Evolutionary conservation across 352 stramenopile genomes (phyloP).

Genomic region (Phytopythium oedochilum): DNA sequence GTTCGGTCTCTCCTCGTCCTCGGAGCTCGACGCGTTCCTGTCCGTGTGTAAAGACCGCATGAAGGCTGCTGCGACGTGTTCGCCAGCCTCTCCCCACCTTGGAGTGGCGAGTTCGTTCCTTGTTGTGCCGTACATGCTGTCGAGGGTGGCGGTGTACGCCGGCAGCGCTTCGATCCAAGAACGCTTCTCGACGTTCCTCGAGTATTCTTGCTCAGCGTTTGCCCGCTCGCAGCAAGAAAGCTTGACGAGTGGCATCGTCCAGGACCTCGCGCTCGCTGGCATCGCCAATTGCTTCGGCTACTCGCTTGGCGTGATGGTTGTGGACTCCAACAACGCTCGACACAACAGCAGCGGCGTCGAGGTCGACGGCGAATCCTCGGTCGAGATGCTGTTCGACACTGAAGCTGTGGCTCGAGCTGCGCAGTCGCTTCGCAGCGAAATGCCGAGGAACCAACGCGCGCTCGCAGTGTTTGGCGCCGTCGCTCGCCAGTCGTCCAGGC

Average conservation of each 20-base stretch:
- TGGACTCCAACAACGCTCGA: neutral
- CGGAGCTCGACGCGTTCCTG: constrained; percentile 26
- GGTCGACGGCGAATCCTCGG: neutral
- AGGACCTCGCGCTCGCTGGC: neutral
- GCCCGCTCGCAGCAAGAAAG: neutral
- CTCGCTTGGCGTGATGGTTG: neutral
- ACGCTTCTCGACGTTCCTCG: neutral
- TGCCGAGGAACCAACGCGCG: neutral
- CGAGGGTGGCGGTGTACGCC: constrained; percentile 13
- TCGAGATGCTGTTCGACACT: neutral
- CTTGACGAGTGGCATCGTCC: neutral
- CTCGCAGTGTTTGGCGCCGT: constrained; percentile 22
- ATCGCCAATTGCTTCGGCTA: neutral
- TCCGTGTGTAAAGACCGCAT: constrained; percentile 20
- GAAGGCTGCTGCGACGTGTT: neutral
- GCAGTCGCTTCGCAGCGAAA: neutral
- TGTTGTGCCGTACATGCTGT: constrained; percentile 16
- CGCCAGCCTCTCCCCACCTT: neutral
- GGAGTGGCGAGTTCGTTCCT: constrained; percentile 3
- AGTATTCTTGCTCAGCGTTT: neutral
- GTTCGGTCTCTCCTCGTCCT: constrained; percentile 20
- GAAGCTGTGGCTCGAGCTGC: neutral
- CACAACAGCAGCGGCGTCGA: neutral
- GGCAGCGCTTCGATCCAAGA: constrained; percentile 9
- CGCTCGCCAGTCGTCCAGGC: constrained; percentile 17